These are phyloP conservation scores for Candida lessepsii DNA, from an alignment of 805 yeast genomes.

Conservation along the genomic window DNA sequence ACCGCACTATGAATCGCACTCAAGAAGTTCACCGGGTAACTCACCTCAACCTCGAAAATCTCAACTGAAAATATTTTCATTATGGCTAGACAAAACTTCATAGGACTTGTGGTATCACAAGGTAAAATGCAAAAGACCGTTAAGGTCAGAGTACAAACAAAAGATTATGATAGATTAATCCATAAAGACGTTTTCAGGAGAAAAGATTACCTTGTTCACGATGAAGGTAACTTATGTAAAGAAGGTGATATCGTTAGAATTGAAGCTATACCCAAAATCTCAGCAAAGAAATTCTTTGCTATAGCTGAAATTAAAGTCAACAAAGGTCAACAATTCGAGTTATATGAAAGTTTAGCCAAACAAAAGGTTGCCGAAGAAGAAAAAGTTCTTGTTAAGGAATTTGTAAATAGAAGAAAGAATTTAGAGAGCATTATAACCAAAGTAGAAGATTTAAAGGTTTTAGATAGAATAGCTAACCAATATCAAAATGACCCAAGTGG, in stretches of 20 bases:
- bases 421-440: constrained; percentile 27
- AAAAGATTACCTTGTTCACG: constrained; percentile 88
- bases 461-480: constrained; percentile 29
- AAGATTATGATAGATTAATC: constrained; percentile 65
- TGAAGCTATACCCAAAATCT: constrained; percentile 82
- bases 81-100: constrained; percentile 88
- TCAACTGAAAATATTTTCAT: constrained; percentile 4
- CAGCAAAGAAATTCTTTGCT: constrained; percentile 81
- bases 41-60: neutral
- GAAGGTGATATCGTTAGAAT: constrained; percentile 96
- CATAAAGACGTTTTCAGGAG: constrained; percentile 75
- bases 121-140: constrained; percentile 96
- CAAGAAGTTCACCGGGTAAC: neutral
- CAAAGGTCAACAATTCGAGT: constrained; percentile 88
- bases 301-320: constrained; percentile 87
- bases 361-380: constrained; percentile 68
- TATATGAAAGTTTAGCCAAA: constrained; percentile 73
- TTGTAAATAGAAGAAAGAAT: constrained; percentile 44
- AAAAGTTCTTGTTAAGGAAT: constrained; percentile 50
- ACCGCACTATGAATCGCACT: too few species aligned
- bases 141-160: constrained; percentile 83
- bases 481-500: constrained; percentile 23
- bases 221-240: constrained; percentile 85
- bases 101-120: constrained; percentile 92
- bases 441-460: constrained; percentile 37